Evolutionary conservation across 1,284 basidiomycete species (phyloP), one percentile per base, ranked within the genome.

Genomic region (Mycosarcoma mackinlayi): DNA sequence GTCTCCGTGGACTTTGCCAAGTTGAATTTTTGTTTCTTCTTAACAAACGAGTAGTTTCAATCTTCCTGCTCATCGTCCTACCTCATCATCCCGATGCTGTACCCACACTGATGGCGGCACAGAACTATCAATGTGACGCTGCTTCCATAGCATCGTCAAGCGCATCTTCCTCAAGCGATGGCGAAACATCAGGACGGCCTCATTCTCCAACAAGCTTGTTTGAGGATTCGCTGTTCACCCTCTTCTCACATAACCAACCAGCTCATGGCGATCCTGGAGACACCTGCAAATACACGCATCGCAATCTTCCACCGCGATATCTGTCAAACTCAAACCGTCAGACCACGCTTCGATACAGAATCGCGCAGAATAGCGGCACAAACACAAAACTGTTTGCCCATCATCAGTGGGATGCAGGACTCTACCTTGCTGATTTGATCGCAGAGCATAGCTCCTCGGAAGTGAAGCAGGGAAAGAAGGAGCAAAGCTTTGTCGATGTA

Each of bases 331-430:
- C 42, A 14, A 6, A 31, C 4, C 31, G 41, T 5, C 25, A 41
- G 16, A 51, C 60, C 0, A 51, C 53, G 5, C 27, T 79, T 1
- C 45, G 62, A 14, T 78, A 79, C 52, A 56, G 48, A 28, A 75
- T 78, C 18, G 58, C 76, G 0, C 51, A 67, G 25, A 64, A 65
- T 25, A 73, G 65, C 58, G 69, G 62, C 5, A 56, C 53, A 27
- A 78, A 76, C 52, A 79, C 73, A 8, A 64, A 62, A 33, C 70
- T 80, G 8, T 80, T 80, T 54, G 78, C 78, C 24, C 78, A 80
- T 44, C 67, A 79, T 46, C 78, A 80, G 51, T 80, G 78, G 78
- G 78, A 80, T 59, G 76, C 78, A 4, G 78, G 78, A 14, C 59
- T 76, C 21, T 63, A 67, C 31, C 63, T 80, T 9, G 77, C 77